Evolutionary conservation across 192 early-diverging fungal species (phyloP).

Genomic region (Cladochytrium replicatum): DNA sequence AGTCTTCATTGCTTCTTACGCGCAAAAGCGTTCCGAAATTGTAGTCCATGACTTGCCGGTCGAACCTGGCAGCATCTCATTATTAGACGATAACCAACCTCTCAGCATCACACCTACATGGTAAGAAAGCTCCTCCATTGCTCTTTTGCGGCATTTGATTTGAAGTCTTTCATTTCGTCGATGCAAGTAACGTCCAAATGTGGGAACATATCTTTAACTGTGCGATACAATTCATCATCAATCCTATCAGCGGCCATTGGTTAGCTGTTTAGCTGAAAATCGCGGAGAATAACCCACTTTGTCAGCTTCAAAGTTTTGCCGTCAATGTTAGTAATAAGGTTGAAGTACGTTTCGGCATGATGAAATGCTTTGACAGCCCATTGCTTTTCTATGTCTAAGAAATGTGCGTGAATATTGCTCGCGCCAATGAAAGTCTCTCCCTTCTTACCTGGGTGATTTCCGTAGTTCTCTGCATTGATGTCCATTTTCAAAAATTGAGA

Average conservation of each 20-base stretch:
- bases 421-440: neutral
- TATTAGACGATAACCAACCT: neutral
- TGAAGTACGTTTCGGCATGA: constrained; percentile 91
- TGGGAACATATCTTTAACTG: constrained; percentile 68
- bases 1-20: constrained; percentile 63
- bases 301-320: constrained; percentile 71
- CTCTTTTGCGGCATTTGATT: constrained; percentile 66
- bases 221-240: constrained; percentile 74
- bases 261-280: constrained; percentile 14
- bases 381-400: constrained; percentile 76
- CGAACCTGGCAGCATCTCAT: constrained; percentile 35
- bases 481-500: too few species aligned
- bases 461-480: constrained; percentile 16
- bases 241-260: constrained; percentile 34
- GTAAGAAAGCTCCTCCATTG: constrained; percentile 84
- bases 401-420: neutral
- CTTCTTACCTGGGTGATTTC: constrained; percentile 11
- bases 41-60: constrained; percentile 76
- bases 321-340: constrained; percentile 60
- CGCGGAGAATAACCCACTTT: constrained; percentile 30
- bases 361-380: constrained; percentile 94
- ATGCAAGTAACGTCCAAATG: constrained; percentile 60
- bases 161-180: constrained; percentile 69
- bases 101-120: constrained; percentile 24
- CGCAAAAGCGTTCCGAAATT: constrained; percentile 91